These are phyloP conservation scores for Aspergillus caelatus DNA, from an alignment of 2,329 filamentous ascomycete genomes.

Conservation along the genomic window DNA sequence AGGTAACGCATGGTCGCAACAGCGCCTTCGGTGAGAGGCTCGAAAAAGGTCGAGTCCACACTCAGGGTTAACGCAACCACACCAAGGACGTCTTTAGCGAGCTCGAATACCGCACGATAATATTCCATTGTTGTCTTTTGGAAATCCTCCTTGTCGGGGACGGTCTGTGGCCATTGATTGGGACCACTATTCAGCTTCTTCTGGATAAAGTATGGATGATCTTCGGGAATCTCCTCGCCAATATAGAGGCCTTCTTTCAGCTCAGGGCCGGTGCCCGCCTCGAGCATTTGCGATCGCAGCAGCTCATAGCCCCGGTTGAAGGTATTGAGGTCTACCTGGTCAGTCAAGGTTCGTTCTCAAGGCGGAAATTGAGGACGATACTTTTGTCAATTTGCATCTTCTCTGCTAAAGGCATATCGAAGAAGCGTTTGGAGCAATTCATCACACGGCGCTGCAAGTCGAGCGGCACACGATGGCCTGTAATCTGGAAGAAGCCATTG, in stretches of 20 bases:
- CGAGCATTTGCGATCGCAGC: conserved; percentile 46
- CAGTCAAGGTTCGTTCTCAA: not conserved
- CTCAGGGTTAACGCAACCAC: not conserved
- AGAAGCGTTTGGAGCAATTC: conserved; percentile 44
- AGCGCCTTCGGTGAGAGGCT: conserved; percentile 37
- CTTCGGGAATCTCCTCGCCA: conserved; percentile 33
- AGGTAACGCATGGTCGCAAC: conserved; percentile 47
- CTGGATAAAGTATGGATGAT: conserved; percentile 42
- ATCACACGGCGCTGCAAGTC: conserved; percentile 44
- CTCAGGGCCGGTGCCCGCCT: conserved; percentile 46
- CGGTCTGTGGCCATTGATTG: conserved; percentile 41
- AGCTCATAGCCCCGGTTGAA: conserved; percentile 50
- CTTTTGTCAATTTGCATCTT: conserved; percentile 43
- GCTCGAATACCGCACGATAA: not conserved
- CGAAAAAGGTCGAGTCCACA: not conserved
- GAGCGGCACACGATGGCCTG: conserved; percentile 43
- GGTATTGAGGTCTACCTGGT: conserved; percentile 36
- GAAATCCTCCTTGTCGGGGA: not conserved
- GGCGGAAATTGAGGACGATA: conserved; percentile 15
- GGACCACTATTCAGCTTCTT: conserved; percentile 45
- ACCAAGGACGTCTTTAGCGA: not conserved
- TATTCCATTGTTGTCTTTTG: not conserved
- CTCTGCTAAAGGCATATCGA: conserved; percentile 43
- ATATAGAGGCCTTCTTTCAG: conserved; percentile 50
- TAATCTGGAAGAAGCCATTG: conserved; percentile 51